Percentiles rank a stretch among this genome's conserved stretches.
These are phyloP conservation scores for Chaetomium olivaceum DNA, from an alignment of 2,329 filamentous ascomycete genomes.

Conservation along the genomic window DNA sequence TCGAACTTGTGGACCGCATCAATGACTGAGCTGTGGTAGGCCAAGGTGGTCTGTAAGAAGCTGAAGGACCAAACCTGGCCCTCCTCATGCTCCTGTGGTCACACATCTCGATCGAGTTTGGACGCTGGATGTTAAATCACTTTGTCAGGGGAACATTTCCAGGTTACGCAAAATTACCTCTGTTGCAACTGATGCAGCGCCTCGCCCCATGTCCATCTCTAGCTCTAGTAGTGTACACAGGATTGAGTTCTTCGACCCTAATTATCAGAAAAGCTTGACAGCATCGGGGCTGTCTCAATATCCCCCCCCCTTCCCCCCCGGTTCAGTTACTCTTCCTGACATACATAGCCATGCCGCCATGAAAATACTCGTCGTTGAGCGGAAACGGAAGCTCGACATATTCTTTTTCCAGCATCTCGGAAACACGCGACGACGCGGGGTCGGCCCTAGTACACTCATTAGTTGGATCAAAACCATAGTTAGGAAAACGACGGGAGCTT, in stretches of 20 bases:
- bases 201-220: no score
- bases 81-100: not conserved
- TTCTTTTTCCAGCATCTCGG: slow-evolving; percentile 7
- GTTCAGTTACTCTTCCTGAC: not conserved
- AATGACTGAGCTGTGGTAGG: not conserved
- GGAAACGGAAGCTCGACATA: slow-evolving; percentile 13
- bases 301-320: not conserved
- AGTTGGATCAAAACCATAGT: not conserved
- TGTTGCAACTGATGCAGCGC: no score
- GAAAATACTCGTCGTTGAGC: not conserved
- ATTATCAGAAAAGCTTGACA: not conserved
- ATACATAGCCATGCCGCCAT: slow-evolving; percentile 7
- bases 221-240: not conserved
- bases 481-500: not conserved
- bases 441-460: not conserved
- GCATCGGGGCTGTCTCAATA: not conserved
- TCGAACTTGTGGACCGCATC: not conserved
- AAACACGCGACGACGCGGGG: slow-evolving; percentile 1
- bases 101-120: not conserved
- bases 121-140: no score
- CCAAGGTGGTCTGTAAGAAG: not conserved
- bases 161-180: no score
- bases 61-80: not conserved
- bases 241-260: no score
- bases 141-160: no score